Percentiles rank a stretch among this genome's conserved stretches.
Evolutionary conservation across 202 grass and related monocot species (phyloP).

Genomic region (Zizania palustris): DNA sequence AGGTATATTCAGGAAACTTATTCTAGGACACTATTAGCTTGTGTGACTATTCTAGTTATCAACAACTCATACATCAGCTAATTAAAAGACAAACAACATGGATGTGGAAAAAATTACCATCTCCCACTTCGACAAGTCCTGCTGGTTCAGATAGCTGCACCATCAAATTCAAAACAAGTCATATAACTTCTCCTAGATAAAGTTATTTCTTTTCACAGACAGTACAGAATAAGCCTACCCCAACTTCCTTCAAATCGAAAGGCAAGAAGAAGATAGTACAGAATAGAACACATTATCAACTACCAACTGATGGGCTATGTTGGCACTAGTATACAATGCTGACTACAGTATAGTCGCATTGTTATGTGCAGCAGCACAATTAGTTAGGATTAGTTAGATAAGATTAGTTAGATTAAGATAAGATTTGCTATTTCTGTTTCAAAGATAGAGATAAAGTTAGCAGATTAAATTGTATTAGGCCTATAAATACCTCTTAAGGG

Average conservation of each 20-base stretch:
- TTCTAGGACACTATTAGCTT: slow-evolving; percentile 14
- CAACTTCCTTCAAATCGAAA: too few species aligned
- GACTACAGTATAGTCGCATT: neutral
- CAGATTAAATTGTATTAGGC: too few species aligned
- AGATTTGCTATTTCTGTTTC: too few species aligned
- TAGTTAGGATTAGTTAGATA: too few species aligned
- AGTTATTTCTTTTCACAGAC: slow-evolving; percentile 20
- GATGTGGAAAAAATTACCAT: slow-evolving; percentile 54
- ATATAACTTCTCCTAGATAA: slow-evolving; percentile 34
- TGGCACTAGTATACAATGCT: neutral
- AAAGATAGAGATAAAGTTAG: too few species aligned
- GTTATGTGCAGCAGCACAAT: too few species aligned
- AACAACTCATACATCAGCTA: slow-evolving; percentile 7
- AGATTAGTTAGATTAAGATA: too few species aligned
- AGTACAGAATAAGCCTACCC: neutral
- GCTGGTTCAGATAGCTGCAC: slow-evolving; percentile 93
- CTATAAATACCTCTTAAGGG: too few species aligned
- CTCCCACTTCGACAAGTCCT: slow-evolving; percentile 76
- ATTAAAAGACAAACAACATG: slow-evolving; percentile 10
- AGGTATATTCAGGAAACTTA: neutral
- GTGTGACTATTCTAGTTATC: slow-evolving; percentile 1
- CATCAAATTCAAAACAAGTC: slow-evolving; percentile 43
- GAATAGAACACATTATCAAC: slow-evolving; percentile 24
- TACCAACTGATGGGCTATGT: neutral
- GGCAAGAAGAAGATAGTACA: neutral